Base-by-base conservation (phyloP, 1,284 basidiomycete species). In the Puccinia triticina region DNA sequence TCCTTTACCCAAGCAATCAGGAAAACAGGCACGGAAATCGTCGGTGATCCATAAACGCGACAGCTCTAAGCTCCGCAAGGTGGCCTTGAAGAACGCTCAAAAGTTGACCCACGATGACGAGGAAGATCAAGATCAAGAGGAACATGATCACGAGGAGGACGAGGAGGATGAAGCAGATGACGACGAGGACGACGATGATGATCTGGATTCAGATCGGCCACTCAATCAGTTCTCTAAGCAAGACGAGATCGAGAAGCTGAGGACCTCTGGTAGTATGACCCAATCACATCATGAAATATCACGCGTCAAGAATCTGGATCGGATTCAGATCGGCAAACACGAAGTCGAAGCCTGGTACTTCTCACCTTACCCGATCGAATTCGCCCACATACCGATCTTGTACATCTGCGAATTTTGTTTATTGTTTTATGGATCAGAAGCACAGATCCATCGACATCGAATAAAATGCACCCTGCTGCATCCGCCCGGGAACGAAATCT, bases 301-400 rank as follows among this genome's bases (percentile, higher is more conserved):
- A 21, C 91, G 97, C 59, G 97, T 99, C 85, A 99, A 99, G 90
- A 99, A 99, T 87, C 90, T 99, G 84, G 97, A 99, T 88, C 92
- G 93, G 84, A 90, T 99, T 69, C 95, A 96, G 87, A 99, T 99
- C 85, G 97, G 97, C 84, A 92, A 92, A 87, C 92, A 96, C 88
- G 94, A 98, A 88, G 93, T 99, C 85, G 96, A 99, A 86, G 93
- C 96, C 12, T 99, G 97, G 97, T 99, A 99, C 89, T 99, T 99
- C 89, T 95, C 94, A 85, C 96, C 97, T 8, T 99, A 99, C 88
- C 97, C 97, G 7, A 92, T 95, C 88, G 97, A 99, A 89, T 99
- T 94, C 88, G 94, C 96, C 57, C 93, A 99, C 88, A 91, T 97
- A 46, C 95, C 96, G 37, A 90, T 96, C 83, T 90, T 99, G 71